These are phyloP conservation scores for Grammothele lineata DNA, from an alignment of 768 basidiomycete genomes.

Conservation along the genomic window DNA sequence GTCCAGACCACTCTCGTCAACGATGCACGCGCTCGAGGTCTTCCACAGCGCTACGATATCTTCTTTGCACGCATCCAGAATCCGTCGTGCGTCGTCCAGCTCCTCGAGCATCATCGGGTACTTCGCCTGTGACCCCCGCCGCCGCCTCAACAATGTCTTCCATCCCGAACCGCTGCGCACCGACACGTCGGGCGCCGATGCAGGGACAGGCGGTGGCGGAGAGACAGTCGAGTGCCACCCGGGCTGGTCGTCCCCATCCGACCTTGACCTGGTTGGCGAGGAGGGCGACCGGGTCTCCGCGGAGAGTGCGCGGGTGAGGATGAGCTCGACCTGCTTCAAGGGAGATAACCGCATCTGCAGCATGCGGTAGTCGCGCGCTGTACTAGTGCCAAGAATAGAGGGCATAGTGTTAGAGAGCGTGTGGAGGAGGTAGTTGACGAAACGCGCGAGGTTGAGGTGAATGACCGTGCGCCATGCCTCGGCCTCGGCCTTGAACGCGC, in stretches of 20 bases:
- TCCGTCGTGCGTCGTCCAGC: slow-evolving; percentile 34
- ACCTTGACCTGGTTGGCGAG: slow-evolving; percentile 1
- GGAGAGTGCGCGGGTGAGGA: slow-evolving; percentile 39
- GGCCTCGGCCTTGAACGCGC: slow-evolving; percentile 49
- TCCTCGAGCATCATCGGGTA: slow-evolving; percentile 25
- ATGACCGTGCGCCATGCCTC: slow-evolving; percentile 58
- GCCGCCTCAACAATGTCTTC: slow-evolving; percentile 35
- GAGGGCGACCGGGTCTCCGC: slow-evolving; percentile 20
- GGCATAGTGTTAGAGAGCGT: slow-evolving; percentile 26
- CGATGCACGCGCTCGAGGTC: not conserved
- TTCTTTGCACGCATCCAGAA: slow-evolving; percentile 45
- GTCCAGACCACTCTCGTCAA: slow-evolving; percentile 9
- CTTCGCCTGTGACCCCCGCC: slow-evolving; percentile 8
- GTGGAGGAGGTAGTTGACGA: slow-evolving; percentile 36
- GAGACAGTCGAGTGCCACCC: not conserved
- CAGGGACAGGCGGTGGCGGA: too few relatives aligned
- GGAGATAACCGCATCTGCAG: slow-evolving; percentile 47
- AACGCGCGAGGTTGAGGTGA: slow-evolving; percentile 57
- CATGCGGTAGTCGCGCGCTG: slow-evolving; percentile 28
- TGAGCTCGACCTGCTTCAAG: slow-evolving; percentile 48
- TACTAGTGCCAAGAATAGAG: not conserved
- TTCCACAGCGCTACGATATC: slow-evolving; percentile 12
- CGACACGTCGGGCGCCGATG: slow-evolving; percentile 44
- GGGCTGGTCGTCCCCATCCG: not conserved
- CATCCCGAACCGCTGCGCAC: slow-evolving; percentile 43